Evolutionary conservation across 1,284 basidiomycete genomes (phyloP), one percentile per base, ranked within the genome.

Genomic region (Exobasidium cylindrosporum): DNA sequence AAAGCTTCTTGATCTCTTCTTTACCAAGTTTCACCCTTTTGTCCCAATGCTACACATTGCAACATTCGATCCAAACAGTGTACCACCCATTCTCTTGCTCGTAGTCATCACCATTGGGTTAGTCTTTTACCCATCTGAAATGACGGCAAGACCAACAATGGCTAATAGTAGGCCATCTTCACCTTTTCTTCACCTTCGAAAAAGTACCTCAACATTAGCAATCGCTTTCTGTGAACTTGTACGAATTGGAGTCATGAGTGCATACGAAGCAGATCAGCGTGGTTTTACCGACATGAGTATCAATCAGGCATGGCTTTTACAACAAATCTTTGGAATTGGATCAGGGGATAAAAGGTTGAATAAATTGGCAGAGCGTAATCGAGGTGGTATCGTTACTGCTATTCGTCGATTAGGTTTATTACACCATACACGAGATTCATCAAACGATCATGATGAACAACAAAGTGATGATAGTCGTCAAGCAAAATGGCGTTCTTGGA

Each of bases 211-310:
- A 52, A 35, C 30, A 14, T 26, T 54, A 14, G 4, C 53, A 13
- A 54, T 63, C 5, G 62, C 62, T 14, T 60, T 63, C 44, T 63
- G 56, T 24, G 62, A 63, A 54, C 58, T 63, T 21, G 49, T 54
- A 5, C 56, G 62, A 2, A 63, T 63, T 21, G 62, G 62, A 24
- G 57, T 56, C 21, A 63, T 63, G 62, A 62, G 61, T 29, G 61
- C 57, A 11, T 62, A 60, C 43, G 61, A 60, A 43, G 61, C 61
- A 24, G 61, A 62, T 29, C 61, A 62, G 49, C 45, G 57, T 24
- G 61, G 49, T 4, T 62, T 58, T 26, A 56, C 46, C n/a, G 57
- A 62, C 43, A 50, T 62, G 14, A 29, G 24, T 49, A 58, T 62
- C 61, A 62, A 60, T 17, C 57, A 59, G 35, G 57, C 61, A 21